Evolutionary conservation across 2,329 filamentous ascomycete genomes (phyloP).

Genomic region (Zymoseptoria brevis): DNA sequence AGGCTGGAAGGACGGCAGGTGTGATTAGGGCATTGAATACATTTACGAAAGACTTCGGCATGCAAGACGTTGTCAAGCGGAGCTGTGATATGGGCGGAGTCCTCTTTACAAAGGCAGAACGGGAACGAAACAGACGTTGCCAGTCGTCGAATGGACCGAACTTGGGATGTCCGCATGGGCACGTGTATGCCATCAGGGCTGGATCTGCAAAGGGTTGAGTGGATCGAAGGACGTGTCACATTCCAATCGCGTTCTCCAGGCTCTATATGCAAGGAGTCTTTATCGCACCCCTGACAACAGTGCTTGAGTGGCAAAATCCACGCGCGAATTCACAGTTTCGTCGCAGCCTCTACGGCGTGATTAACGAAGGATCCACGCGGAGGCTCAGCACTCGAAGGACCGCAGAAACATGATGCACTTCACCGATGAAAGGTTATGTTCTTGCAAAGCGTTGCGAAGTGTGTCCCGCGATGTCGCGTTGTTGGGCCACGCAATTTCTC

Average conservation of each 20-base stretch:
- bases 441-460: background rate
- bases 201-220: no score
- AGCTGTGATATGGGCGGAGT: no score
- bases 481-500: background rate
- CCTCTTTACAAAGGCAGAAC: background rate
- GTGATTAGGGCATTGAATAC: conserved; percentile 40
- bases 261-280: background rate
- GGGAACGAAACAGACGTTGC: background rate
- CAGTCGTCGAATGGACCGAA: no score
- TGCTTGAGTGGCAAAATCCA: background rate
- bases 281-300: background rate
- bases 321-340: background rate
- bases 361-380: background rate
- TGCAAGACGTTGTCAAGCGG: background rate
- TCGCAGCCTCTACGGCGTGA: background rate
- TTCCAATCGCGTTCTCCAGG: background rate
- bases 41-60: background rate
- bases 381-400: background rate
- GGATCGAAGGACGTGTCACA: background rate
- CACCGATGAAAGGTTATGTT: background rate
- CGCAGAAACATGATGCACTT: background rate
- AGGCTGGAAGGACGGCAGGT: conserved; percentile 68
- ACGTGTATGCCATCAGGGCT: background rate
- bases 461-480: background rate
- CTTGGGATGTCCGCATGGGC: background rate